phyloP scores from a whole-genome alignment of 176 grass and related monocot species.

The Rhynchospora tenuis region DNA sequence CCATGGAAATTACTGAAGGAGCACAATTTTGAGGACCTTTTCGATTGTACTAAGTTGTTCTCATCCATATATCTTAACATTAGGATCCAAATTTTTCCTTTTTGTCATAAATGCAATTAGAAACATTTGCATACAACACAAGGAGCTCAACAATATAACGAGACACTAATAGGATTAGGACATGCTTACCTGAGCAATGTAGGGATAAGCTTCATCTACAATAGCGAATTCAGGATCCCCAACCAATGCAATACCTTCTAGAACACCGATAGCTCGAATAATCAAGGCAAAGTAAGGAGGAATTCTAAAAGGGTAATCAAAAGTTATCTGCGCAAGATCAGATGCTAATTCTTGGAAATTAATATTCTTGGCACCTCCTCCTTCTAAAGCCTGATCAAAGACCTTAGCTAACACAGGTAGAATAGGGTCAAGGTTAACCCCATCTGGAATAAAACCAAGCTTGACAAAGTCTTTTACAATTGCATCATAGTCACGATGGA shows the following conservation, averaged over 20 bases:
- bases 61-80: not conserved
- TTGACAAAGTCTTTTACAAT: conserved; percentile 96
- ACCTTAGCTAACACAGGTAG: conserved; percentile 90
- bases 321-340: conserved; percentile 97
- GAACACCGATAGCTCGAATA: conserved; percentile 94
- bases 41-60: not conserved
- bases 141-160: not conserved
- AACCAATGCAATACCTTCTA: conserved; percentile 98
- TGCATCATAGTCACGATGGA: conserved; percentile 94
- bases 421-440: conserved; percentile 91
- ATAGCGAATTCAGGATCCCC: conserved; percentile 96
- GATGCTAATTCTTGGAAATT: conserved; percentile 98
- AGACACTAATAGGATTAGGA: not conserved
- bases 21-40: not conserved
- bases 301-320: conserved; percentile 97
- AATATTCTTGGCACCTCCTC: conserved; percentile 95
- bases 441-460: conserved; percentile 93
- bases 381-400: conserved; percentile 98
- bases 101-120: not conserved
- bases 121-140: not conserved
- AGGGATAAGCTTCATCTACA: conserved; percentile 98
- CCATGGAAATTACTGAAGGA: too few relatives aligned
- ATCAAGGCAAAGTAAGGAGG: conserved; percentile 97
- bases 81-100: not conserved
- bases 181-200: conserved; percentile 70